Evolutionary conservation across 2,329 filamentous ascomycete species (phyloP).

Genomic region (Aureobasidium sp.): DNA sequence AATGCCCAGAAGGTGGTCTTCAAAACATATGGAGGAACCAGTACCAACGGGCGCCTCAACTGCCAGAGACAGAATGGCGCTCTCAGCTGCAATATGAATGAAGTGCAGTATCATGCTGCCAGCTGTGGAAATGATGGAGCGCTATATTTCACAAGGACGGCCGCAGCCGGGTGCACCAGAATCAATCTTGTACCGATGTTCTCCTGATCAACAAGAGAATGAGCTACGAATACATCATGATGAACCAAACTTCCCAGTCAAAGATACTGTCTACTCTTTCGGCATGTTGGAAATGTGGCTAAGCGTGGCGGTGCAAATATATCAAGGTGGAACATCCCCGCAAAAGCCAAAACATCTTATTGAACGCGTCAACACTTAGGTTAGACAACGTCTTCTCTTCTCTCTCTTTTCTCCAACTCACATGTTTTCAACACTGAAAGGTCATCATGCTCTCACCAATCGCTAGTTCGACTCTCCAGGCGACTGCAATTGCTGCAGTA

Average conservation of each 20-base stretch:
- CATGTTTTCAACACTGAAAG: neutral
- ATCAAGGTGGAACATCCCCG: conserved; percentile 1
- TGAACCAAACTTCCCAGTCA: neutral
- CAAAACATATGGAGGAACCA: neutral
- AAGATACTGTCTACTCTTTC: too few relatives aligned
- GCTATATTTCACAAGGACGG: neutral
- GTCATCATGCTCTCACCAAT: conserved; percentile 37
- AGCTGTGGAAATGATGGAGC: neutral
- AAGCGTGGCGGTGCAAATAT: conserved; percentile 1
- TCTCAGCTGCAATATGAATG: neutral
- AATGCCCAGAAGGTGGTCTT: neutral
- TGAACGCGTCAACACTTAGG: neutral
- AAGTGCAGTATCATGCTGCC: neutral
- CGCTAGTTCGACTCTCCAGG: conserved; percentile 55
- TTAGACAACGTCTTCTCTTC: neutral
- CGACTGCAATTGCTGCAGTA: conserved; percentile 55
- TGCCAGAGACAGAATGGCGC: neutral
- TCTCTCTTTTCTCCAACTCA: conserved; percentile 23
- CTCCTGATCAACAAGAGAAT: neutral
- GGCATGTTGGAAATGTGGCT: neutral
- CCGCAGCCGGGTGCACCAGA: neutral
- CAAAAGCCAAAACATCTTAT: neutral
- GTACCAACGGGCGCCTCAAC: neutral
- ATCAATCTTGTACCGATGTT: neutral
- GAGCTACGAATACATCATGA: neutral